Evolutionary conservation across 139 green algal genomes (phyloP).

Genomic region (Marvania coccoides): DNA sequence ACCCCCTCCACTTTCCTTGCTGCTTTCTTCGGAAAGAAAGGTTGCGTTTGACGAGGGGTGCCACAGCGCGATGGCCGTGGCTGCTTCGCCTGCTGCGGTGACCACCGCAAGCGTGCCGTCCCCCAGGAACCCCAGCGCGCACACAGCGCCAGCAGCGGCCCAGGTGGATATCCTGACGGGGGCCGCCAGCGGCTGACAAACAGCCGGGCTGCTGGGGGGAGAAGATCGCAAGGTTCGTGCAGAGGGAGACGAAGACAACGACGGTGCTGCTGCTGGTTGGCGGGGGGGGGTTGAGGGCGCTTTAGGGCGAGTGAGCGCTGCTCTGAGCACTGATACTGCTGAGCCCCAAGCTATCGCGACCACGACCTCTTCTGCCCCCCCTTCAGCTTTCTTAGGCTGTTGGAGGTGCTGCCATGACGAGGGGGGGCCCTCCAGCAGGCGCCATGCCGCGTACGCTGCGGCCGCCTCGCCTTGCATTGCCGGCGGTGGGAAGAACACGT

Average conservation of each 20-base stretch:
- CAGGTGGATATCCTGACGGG: too few relatives aligned
- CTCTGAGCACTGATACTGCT: background rate
- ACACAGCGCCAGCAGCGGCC: too few relatives aligned
- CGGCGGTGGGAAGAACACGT: conserved; percentile 20
- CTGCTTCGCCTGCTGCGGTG: background rate
- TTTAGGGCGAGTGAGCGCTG: background rate
- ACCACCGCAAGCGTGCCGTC: background rate
- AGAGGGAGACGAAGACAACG: too few relatives aligned
- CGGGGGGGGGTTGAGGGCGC: background rate
- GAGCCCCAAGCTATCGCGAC: background rate
- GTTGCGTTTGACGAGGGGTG: background rate
- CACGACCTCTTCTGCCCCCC: background rate
- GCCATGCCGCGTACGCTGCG: conserved; percentile 12
- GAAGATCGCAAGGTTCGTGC: too few relatives aligned
- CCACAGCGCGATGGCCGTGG: background rate
- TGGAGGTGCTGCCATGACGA: background rate
- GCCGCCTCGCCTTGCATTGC: background rate
- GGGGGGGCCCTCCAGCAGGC: background rate
- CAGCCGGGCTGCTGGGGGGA: too few relatives aligned
- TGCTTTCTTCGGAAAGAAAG: background rate
- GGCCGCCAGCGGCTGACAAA: too few relatives aligned
- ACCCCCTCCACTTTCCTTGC: background rate
- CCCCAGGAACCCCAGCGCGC: too few relatives aligned
- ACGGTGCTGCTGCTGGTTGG: background rate
- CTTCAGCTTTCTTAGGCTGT: background rate